Evolutionary conservation across 2,329 filamentous ascomycete species (phyloP).

Genomic region (Diaporthe nobilis): DNA sequence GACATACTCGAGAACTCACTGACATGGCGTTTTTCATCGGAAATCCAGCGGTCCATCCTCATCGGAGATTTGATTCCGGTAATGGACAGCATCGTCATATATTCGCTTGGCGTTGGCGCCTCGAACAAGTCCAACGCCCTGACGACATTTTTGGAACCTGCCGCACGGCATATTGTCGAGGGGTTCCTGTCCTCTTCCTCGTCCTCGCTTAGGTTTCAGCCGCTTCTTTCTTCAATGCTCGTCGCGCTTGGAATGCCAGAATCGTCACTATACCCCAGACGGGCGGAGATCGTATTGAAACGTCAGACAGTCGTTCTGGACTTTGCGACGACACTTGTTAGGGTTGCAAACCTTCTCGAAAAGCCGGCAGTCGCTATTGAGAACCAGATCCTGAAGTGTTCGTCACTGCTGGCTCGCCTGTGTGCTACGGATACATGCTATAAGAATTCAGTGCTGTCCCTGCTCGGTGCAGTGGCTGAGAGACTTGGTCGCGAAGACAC

Average conservation of each 20-base stretch:
- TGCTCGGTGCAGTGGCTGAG: slow-evolving; percentile 82
- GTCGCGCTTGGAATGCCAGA: slow-evolving; percentile 71
- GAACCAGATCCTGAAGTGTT: slow-evolving; percentile 83
- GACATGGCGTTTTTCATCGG: slow-evolving; percentile 85
- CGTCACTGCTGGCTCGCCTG: slow-evolving; percentile 81
- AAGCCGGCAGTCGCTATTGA: slow-evolving; percentile 77
- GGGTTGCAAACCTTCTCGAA: slow-evolving; percentile 75
- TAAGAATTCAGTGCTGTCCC: slow-evolving; percentile 73
- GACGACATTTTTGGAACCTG: slow-evolving; percentile 76
- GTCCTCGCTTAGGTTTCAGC: slow-evolving; percentile 81
- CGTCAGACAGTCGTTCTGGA: slow-evolving; percentile 75
- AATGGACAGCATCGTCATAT: slow-evolving; percentile 79
- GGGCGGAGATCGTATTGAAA: slow-evolving; percentile 67
- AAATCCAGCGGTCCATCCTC: slow-evolving; percentile 78
- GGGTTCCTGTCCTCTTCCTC: slow-evolving; percentile 81
- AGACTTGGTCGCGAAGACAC: slow-evolving; percentile 74
- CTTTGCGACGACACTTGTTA: slow-evolving; percentile 79
- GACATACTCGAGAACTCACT: slow-evolving; percentile 89
- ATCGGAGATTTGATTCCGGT: slow-evolving; percentile 77
- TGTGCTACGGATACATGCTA: slow-evolving; percentile 79
- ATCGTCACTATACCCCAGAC: slow-evolving; percentile 73
- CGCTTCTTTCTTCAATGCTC: slow-evolving; percentile 79
- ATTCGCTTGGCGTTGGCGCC: slow-evolving; percentile 80
- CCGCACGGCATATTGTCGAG: slow-evolving; percentile 82
- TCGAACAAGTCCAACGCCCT: slow-evolving; percentile 46